A percentile compares a stretch with the other conserved stretches of the same genome.
phyloP scores from a whole-genome alignment of 2,329 filamentous ascomycete species.

The Alternaria triticimaculans region DNA sequence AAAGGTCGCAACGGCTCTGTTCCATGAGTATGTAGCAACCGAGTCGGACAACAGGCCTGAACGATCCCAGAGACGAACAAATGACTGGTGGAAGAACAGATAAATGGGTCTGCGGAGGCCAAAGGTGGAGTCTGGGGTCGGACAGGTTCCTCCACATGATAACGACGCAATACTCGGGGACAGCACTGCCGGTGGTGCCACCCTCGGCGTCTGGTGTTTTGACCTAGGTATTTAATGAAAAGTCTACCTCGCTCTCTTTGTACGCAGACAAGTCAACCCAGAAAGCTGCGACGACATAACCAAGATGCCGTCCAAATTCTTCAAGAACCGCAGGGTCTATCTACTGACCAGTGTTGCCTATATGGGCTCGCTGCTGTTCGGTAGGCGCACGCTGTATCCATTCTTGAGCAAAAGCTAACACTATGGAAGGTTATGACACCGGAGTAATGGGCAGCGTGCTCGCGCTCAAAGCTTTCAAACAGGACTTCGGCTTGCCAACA shows the following conservation, averaged over 20 bases:
- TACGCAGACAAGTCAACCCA: not conserved
- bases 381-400: not conserved
- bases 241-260: not conserved
- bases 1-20: not conserved
- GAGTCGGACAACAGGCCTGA: not conserved
- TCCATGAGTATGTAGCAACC: not conserved
- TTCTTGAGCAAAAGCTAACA: not conserved
- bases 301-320: conserved; percentile 12
- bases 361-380: conserved; percentile 16
- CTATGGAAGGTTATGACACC: conserved; percentile 7
- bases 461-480: conserved; percentile 14
- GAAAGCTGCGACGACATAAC: conserved; percentile 3
- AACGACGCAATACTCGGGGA: conserved; percentile 3
- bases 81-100: conserved; percentile 13
- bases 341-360: conserved; percentile 15
- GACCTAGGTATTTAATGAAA: not conserved
- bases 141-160: conserved; percentile 3
- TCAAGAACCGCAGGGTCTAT: conserved; percentile 16
- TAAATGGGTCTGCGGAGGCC: conserved; percentile 9
- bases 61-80: not conserved
- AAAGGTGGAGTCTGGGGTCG: conserved; percentile 15
- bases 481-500: conserved; percentile 13
- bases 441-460: conserved; percentile 15
- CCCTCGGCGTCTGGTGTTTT: not conserved
- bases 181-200: conserved; percentile 3